Evolutionary conservation across 768 basidiomycete genomes (phyloP), one percentile per base, ranked within the genome.

Genomic region (Psilocybe sp.): DNA sequence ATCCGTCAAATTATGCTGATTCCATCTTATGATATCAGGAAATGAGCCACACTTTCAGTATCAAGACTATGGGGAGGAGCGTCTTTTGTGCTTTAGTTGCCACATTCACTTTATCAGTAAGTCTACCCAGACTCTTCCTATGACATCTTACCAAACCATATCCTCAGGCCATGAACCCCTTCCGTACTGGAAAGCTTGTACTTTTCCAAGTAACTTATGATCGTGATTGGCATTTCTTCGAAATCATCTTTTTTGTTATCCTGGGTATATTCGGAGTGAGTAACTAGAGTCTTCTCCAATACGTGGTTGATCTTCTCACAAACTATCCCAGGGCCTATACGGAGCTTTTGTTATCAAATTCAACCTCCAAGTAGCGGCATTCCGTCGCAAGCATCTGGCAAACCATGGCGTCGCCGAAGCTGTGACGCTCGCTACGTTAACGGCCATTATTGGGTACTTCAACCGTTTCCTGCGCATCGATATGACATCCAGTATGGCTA

Each of bases 211-310:
- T 99, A 59, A 95, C 94, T 2, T 99, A 98, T 66, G 90, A 89
- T 64, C 81, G 96, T 31, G 93, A 94, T 61, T 99, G 97, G 97
- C 97, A 98, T 64, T 98, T 96, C 71, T 98, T 98, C 63, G 97
- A 98, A 63, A 90, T 99, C 44, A 87, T 97, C 14, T 96, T 96
- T 67, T 99, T 95, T 69, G 78, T 98, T 46, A 81, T 98, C 51
- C 81, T 99, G 37, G 97, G 97, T 9, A 78, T 98, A 53, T 99
- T 99, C 66, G 97, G 97, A 42, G 96, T 96, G 62, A 53, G 82
- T 69, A 34, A 23, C 35, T 11, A 28, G 13, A 18, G 40, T 49
- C 14, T 37, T 16, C 19, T 46, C 31, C 35, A 41, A 44, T 31
- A 44, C 16, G 10, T 28, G 13, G 49, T 18, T 57, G 37, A 50